These are phyloP conservation scores for Pistacia atlantica DNA, from an alignment of 345 rosid species.

Conservation along the genomic window DNA sequence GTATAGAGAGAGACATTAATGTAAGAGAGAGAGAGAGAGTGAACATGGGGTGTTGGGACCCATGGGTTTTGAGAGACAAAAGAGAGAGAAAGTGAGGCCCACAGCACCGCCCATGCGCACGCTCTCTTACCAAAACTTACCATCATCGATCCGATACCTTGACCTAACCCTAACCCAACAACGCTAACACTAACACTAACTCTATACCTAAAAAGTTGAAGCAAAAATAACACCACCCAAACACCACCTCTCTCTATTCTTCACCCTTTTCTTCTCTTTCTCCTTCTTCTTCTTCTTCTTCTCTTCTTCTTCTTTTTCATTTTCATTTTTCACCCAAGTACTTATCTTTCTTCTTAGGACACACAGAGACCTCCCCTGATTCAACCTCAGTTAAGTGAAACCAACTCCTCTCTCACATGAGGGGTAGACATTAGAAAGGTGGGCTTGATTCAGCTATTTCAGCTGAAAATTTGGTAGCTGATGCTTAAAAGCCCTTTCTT, in stretches of 20 bases:
- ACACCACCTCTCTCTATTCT: slow-evolving; percentile 19
- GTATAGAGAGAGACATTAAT: slow-evolving; percentile 14
- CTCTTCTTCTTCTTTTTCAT: slow-evolving; percentile 30
- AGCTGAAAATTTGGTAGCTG: slow-evolving; percentile 30
- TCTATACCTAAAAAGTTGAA: slow-evolving; percentile 2
- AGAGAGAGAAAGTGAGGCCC: slow-evolving; percentile 42
- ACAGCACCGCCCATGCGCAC: slow-evolving; percentile 78
- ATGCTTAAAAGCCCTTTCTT: slow-evolving; percentile 15
- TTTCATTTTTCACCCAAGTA: slow-evolving; percentile 33
- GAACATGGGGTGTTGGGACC: slow-evolving; percentile 40
- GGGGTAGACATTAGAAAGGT: slow-evolving; percentile 14
- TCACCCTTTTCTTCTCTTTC: slow-evolving; percentile 28
- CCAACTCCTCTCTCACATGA: slow-evolving; percentile 8
- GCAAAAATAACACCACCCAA: slow-evolving; percentile 22
- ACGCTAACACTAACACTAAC: slow-evolving; percentile 12
- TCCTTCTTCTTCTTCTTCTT: slow-evolving; percentile 10
- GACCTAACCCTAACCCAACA: slow-evolving; percentile 65
- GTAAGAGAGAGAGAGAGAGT: neutral
- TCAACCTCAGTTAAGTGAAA: slow-evolving; percentile 4
- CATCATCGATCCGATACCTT: slow-evolving; percentile 46
- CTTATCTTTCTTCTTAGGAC: slow-evolving; percentile 6
- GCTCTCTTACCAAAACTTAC: slow-evolving; percentile 61
- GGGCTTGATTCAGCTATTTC: slow-evolving; percentile 29
- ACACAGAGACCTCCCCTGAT: neutral
- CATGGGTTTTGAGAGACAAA: slow-evolving; percentile 33